Conservation (phyloP, 2,329 filamentous ascomycete species). For the Aspergillus awamori region DNA sequence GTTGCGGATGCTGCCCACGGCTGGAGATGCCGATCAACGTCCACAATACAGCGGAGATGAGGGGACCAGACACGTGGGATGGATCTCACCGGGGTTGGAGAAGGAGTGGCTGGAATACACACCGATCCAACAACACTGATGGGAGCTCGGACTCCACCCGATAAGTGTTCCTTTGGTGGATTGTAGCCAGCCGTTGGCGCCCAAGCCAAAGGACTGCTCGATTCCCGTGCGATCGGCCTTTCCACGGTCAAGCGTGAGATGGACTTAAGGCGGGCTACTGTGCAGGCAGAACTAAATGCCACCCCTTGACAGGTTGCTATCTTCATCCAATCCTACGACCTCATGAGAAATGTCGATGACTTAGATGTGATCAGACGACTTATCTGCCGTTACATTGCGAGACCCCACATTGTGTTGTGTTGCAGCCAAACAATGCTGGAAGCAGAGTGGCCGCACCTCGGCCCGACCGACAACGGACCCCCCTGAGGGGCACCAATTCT, state of each 20-base stretch:
- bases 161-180: background rate
- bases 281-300: background rate
- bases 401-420: background rate
- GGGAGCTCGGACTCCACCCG: background rate
- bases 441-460: slow-evolving; percentile 2
- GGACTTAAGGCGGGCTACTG: too few relatives aligned
- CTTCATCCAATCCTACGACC: background rate
- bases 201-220: background rate
- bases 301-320: too few relatives aligned
- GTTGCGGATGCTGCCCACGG: background rate
- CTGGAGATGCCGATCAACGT: background rate
- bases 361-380: background rate
- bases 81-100: background rate
- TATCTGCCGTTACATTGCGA: background rate
- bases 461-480: slow-evolving; percentile 2
- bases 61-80: background rate
- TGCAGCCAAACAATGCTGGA: background rate
- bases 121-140: background rate
- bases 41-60: background rate
- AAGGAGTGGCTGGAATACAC: background rate
- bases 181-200: background rate
- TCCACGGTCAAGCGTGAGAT: background rate
- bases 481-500: background rate
- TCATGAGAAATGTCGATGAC: background rate
- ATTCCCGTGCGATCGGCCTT: background rate